These are phyloP conservation scores for Inonotus obliquus DNA, from an alignment of 1,284 basidiomycete species.

Conservation along the genomic window DNA sequence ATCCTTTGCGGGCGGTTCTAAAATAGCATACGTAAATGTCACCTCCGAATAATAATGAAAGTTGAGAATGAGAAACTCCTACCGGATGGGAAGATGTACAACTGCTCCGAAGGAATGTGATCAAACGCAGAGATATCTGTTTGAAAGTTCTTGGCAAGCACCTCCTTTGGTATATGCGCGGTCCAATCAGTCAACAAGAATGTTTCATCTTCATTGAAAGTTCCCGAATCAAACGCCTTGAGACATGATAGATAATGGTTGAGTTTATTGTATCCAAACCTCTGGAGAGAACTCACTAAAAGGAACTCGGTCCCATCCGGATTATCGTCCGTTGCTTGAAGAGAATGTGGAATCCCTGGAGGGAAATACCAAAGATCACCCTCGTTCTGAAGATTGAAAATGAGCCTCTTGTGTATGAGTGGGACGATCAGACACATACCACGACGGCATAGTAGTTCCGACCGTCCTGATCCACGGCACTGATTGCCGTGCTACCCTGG, in stretches of 20 bases:
- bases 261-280: neutral
- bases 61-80: neutral
- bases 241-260: neutral
- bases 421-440: neutral
- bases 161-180: slow-evolving; percentile 44
- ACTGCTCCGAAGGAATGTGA: slow-evolving; percentile 41
- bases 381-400: slow-evolving; percentile 22
- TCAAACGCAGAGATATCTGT: slow-evolving; percentile 38
- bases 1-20: slow-evolving; percentile 35
- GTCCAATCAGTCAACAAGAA: slow-evolving; percentile 49
- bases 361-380: slow-evolving; percentile 63
- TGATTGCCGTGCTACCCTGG: slow-evolving; percentile 58
- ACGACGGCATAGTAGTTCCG: slow-evolving; percentile 35
- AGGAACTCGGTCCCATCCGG: slow-evolving; percentile 64
- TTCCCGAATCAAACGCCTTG: slow-evolving; percentile 42
- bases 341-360: slow-evolving; percentile 55
- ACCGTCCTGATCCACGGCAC: slow-evolving; percentile 56
- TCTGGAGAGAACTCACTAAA: slow-evolving; percentile 38
- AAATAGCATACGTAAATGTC: slow-evolving; percentile 20
- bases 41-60: neutral
- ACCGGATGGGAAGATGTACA: slow-evolving; percentile 53
- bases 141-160: slow-evolving; percentile 52
- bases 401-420: slow-evolving; percentile 8
- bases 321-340: slow-evolving; percentile 57
- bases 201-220: slow-evolving; percentile 53